Conservation (phyloP, 225 moss, liverwort and hornwort genomes). For the Pleurozium schreberi region DNA sequence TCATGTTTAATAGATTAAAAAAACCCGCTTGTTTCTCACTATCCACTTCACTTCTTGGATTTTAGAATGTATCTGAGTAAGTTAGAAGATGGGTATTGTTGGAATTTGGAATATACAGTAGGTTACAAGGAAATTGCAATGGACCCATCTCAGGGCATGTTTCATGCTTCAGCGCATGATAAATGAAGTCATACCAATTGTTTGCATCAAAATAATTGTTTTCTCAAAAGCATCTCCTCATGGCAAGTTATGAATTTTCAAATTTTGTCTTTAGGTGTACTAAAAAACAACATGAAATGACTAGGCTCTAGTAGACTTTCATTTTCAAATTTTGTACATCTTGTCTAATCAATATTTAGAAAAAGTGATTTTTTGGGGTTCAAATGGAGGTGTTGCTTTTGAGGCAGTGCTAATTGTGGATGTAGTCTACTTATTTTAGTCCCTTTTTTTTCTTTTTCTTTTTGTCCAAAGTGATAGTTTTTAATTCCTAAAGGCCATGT, state of each 20-base stretch:
- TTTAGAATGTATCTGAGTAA: neutral
- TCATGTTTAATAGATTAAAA: no score
- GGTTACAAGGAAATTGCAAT: neutral
- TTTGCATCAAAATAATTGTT: neutral
- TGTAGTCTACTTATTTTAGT: neutral
- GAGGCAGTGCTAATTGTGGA: neutral
- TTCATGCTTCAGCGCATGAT: neutral
- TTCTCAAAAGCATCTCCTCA: neutral
- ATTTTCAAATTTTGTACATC: neutral
- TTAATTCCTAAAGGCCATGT: no score
- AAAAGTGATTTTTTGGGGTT: neutral
- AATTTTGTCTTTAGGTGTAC: neutral
- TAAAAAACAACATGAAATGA: neutral
- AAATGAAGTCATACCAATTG: neutral
- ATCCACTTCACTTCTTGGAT: neutral
- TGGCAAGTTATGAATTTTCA: neutral
- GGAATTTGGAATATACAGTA: neutral
- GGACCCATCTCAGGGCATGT: neutral
- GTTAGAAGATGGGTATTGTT: neutral
- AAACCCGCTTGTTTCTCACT: no score
- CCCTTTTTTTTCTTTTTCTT: no score
- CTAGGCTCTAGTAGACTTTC: neutral
- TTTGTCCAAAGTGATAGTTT: neutral
- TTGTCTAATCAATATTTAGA: accelerated
- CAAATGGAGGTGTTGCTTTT: neutral